Evolutionary conservation across 208 protist species (phyloP), one percentile per base, ranked within the genome.

Genomic region (Angomonas ambiguus): DNA sequence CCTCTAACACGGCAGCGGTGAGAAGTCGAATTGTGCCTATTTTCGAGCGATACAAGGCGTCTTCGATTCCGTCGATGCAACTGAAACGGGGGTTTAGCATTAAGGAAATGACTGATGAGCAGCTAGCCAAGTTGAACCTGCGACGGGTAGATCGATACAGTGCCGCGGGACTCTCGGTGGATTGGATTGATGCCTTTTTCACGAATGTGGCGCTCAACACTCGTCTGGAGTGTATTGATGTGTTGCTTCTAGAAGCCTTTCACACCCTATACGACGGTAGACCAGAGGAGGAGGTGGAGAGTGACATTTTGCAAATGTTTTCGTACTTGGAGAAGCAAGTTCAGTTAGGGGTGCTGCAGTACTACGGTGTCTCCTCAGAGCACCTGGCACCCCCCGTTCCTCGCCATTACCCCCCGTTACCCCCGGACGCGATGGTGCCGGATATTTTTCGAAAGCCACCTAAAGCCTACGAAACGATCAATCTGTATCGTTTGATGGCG

Each of bases 141-240:
- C 85, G 89, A 51, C 83, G 89, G 32, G 72, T 95, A 1, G 72
- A 77, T 27, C 62, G 64, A 16, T 76, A 58, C 33, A 80, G 77
- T 33, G 89, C 84, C 0, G 86, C 86, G 22, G 89, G 77, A 5
- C 76, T 95, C 45, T 87, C 89, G 11, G 83, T 87, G 20, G 89
- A 95, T 56, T 95, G 89, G 87, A 56, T 95, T 28, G 89, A 95
- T 33, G 89, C 89, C 34, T 90, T 89, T 68, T 87, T 95, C 70
- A 95, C 86, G 10, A 92, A 91, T 77, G 78, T 93, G 5, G 84
- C 89, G 18, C 83, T 88, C 71, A 91, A 95, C 72, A 91, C 84
- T 22, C 85, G 82, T 34, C 69, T 95, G 28, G 86, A 95, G 72
- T 90, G 82, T 69, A 73, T 95, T 41, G 89, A 93, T 67, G 76